These are phyloP conservation scores for Hanseniaspora occidentalis DNA, from an alignment of 805 yeast species.

Conservation along the genomic window DNA sequence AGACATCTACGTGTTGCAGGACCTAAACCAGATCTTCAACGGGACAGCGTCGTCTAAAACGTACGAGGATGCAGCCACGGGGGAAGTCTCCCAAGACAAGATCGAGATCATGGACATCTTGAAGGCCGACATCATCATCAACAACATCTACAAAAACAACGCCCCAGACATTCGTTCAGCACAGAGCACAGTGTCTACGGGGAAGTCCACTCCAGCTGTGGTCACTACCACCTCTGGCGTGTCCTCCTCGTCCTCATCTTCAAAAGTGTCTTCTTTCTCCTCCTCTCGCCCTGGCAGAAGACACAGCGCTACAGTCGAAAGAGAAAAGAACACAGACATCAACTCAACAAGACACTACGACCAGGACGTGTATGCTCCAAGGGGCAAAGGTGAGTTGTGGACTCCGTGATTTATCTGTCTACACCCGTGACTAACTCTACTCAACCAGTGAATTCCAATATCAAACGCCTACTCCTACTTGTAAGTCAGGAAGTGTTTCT, in stretches of 20 bases:
- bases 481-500: no score
- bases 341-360: conserved; percentile 33
- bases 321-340: background rate
- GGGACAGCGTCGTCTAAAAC: background rate
- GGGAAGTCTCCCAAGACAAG: conserved; percentile 10
- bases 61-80: background rate
- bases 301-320: no score
- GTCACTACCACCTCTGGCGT: no score
- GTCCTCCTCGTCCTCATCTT: no score
- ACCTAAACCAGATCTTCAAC: background rate
- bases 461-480: no score
- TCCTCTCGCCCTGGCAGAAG: no score
- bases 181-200: no score
- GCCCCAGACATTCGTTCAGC: background rate
- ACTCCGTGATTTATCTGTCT: conserved; percentile 26
- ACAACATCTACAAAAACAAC: background rate
- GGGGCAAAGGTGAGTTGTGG: conserved; percentile 53
- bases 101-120: background rate
- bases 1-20: background rate
- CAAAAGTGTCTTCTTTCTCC: no score
- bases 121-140: background rate
- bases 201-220: no score
- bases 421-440: no score
- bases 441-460: no score
- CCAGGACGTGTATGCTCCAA: conserved; percentile 42